A percentile compares a stretch with the other conserved stretches of the same genome.
Evolutionary conservation across 1,284 basidiomycete genomes (phyloP).

Genomic region (Vanrija pseudolonga): DNA sequence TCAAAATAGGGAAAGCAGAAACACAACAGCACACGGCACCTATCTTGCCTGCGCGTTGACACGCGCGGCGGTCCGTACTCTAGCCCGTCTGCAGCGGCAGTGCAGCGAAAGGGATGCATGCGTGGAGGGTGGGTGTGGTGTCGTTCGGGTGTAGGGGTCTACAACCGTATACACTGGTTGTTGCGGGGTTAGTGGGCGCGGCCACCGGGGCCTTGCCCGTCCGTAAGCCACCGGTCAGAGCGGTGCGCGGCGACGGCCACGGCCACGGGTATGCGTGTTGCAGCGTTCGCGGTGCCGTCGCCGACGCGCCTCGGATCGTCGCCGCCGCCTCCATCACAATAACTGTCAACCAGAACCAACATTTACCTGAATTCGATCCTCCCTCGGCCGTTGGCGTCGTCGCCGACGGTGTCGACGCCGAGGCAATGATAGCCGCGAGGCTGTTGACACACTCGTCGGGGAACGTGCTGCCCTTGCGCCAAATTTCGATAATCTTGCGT

Average conservation of each 20-base stretch:
- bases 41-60: not conserved
- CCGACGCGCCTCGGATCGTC: not conserved
- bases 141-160: conserved; percentile 1
- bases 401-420: not conserved
- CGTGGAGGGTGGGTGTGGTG: conserved; percentile 3
- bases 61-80: too few species aligned
- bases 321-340: too few species aligned
- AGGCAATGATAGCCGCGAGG: conserved; percentile 12
- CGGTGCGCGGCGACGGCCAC: not conserved
- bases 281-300: not conserved
- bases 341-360: not conserved
- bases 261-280: not conserved
- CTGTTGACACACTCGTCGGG: conserved; percentile 53
- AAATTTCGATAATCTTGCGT: conserved; percentile 91
- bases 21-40: conserved; percentile 6
- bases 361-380: conserved; percentile 17
- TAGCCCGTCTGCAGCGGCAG: not conserved
- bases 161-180: conserved; percentile 9
- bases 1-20: not conserved
- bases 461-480: conserved; percentile 83
- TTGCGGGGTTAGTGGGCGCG: not conserved
- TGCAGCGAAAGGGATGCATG: conserved; percentile 15
- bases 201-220: not conserved
- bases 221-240: not conserved
- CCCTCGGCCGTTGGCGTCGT: not conserved